Evolutionary conservation across 2,329 filamentous ascomycete genomes (phyloP), one percentile per base, ranked within the genome.

Genomic region (Tolypocladium pustulatum): DNA sequence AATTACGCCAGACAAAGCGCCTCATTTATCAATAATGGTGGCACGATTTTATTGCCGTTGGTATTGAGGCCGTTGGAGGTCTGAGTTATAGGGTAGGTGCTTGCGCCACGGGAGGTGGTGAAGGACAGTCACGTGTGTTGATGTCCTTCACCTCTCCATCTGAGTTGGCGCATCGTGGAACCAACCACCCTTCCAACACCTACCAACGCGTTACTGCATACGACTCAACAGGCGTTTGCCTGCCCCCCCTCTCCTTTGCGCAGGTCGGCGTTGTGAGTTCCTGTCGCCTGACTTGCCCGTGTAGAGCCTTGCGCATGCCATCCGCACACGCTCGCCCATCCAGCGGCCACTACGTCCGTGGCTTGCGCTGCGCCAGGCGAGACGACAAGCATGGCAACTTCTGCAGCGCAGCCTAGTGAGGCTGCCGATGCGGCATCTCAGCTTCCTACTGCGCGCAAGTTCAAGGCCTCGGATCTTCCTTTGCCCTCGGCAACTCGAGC

Each of bases 401-500:
- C 69, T 56, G 54, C 69, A 9, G 61, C 65, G 43, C 59, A 65
- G 59, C 41, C 66, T 13, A 63, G 61, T 9, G 55, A 58, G 32
- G 63, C 66, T 32, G 55, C 59, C 32, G 63, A 70, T 25, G 38
- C 60, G 15, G 27, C 57, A 15, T 53, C 62, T 12, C 46, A 53
- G 10, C 56, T 55, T 9, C 53, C 66, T 7, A 61, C 62, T 32
- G 57, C 65, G 1, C 71, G 73, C 65, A 88, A 84, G 66, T 83
- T 87, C 69, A 90, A 90, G 71, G 83, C 88, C 3, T 87, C 86
- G 0, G 89, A 93, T 65, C 78, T 93, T 22, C 89, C 89, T 1
- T 75, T 92, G 25, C 82, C 88, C 6, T 87, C 86, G 3, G 81
- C 84, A n/a, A 89, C 90, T 57, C 81, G 88, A 63, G 81, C 82